Evolutionary conservation across 305 asterid species (phyloP), one percentile per base, ranked within the genome.

Genomic region (Ilex paraguariensis): DNA sequence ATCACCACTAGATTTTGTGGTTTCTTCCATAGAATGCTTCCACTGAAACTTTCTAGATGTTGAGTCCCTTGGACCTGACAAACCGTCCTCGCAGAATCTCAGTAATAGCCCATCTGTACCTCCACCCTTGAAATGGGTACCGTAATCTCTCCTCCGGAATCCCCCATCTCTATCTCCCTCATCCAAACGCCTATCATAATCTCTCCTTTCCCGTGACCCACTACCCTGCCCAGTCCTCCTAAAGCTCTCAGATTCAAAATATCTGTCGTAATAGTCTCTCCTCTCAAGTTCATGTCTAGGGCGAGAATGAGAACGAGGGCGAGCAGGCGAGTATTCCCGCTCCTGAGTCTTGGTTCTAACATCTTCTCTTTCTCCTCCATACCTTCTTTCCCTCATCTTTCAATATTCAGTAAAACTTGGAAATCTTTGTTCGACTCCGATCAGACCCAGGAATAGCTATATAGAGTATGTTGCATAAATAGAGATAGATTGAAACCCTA

Each of bases 331-430:
- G 28, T 21, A 21, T 21, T 21, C 28, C 28, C 28, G 28, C 28
- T 42, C 48, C 48, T 1, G 48, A 6, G 48, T 6, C 48, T 11
- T 7, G 48, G 1, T 6, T 50, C 58, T 59, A 51, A 57, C 64
- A 50, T 65, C 69, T 67, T 36, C 21, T 21, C 28, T 21, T 21
- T 21, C 28, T 21, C 66, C 78, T 40, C 60, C 70, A 33, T 73
- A 69, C 31, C 75, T 74, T 71, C 79, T 69, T 52, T 72, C 82
- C 66, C 70, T 66, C 77, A 69, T 80, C 74, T 56, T 75, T 70
- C 2, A 46, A 46, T 3, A 46, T 7, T 8, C 2, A 13, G 4
- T 46, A 13, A 46, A 46, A 36, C 9, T 36, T 36, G 42, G 42
- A 36, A 36, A 36, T 8, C 42, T 36, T 8, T 36, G 7, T 36